These are phyloP conservation scores for Sarocladium brachiariae DNA, from an alignment of 2,329 filamentous ascomycete genomes.

Conservation along the genomic window DNA sequence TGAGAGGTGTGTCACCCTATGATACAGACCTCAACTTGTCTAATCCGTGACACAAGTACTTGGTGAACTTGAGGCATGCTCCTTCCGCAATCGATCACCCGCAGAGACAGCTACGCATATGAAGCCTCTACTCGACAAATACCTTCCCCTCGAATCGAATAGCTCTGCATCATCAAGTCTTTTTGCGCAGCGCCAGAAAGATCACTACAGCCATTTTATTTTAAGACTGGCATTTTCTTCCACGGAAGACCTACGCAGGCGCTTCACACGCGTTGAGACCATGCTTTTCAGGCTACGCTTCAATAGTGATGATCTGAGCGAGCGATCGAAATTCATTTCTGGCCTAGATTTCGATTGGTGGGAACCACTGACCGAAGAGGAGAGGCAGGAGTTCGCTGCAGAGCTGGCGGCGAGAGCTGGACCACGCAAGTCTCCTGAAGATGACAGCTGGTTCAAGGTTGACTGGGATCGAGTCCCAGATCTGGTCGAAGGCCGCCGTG, in stretches of 20 bases:
- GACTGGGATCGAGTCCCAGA: constrained; percentile 93
- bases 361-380: constrained; percentile 73
- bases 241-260: constrained; percentile 80
- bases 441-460: constrained; percentile 91
- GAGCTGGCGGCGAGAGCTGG: constrained; percentile 49
- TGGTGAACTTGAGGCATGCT: constrained; percentile 86
- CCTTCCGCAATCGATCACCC: constrained; percentile 83
- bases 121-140: constrained; percentile 79
- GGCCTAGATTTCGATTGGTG: constrained; percentile 82
- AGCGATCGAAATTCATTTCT: constrained; percentile 70
- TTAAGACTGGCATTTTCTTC: constrained; percentile 85
- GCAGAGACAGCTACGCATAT: constrained; percentile 79
- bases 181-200: constrained; percentile 74
- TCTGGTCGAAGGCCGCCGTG: constrained; percentile 70
- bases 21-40: constrained; percentile 6
- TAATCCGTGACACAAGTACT: constrained; percentile 50
- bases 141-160: constrained; percentile 72
- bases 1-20: constrained; percentile 55
- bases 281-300: constrained; percentile 83
- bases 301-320: constrained; percentile 64
- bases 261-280: constrained; percentile 81
- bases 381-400: constrained; percentile 58
- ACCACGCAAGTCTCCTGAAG: constrained; percentile 46
- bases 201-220: constrained; percentile 98
- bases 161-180: constrained; percentile 55